These are phyloP conservation scores for Ricinus communis DNA, from an alignment of 345 rosid genomes.

Conservation along the genomic window DNA sequence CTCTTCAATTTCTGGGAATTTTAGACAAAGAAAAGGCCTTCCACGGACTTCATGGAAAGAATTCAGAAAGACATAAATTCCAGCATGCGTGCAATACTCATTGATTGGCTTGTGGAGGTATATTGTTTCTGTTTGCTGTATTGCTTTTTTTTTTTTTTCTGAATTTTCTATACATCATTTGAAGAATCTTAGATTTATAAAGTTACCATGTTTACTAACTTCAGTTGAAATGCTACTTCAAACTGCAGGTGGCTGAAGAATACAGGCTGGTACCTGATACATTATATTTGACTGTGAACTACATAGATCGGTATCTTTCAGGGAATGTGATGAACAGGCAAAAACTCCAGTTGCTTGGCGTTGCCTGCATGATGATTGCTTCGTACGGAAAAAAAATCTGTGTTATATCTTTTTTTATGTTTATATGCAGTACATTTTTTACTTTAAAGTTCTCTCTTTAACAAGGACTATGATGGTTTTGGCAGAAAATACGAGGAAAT, in stretches of 20 bases:
- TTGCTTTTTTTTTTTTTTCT: not conserved
- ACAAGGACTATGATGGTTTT: slow-evolving; percentile 14
- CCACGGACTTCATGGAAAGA: slow-evolving; percentile 70
- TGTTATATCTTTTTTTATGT: not conserved
- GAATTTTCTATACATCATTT: not conserved
- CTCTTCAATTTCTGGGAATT: not conserved
- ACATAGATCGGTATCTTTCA: slow-evolving; percentile 88
- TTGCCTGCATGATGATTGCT: slow-evolving; percentile 94
- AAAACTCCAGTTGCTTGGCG: slow-evolving; percentile 83
- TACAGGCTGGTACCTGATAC: slow-evolving; percentile 93
- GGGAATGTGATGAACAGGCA: slow-evolving; percentile 79
- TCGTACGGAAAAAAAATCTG: slow-evolving; percentile 51
- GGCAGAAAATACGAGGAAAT: slow-evolving; percentile 90
- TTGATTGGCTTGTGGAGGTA: slow-evolving; percentile 99
- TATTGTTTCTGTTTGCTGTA: slow-evolving; percentile 8
- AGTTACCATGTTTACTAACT: not conserved
- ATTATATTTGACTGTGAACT: slow-evolving; percentile 74
- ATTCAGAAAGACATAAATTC: slow-evolving; percentile 78
- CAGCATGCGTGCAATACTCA: slow-evolving; percentile 80
- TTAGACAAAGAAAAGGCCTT: slow-evolving; percentile 79
- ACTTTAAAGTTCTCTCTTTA: not conserved
- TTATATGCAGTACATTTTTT: not conserved
- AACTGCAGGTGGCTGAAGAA: slow-evolving; percentile 88
- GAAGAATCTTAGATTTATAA: not conserved
- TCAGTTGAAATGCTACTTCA: slow-evolving; percentile 16